These are phyloP conservation scores for Umbilicus rupestris DNA, from an alignment of 164 flowering plant genomes.

Conservation along the genomic window DNA sequence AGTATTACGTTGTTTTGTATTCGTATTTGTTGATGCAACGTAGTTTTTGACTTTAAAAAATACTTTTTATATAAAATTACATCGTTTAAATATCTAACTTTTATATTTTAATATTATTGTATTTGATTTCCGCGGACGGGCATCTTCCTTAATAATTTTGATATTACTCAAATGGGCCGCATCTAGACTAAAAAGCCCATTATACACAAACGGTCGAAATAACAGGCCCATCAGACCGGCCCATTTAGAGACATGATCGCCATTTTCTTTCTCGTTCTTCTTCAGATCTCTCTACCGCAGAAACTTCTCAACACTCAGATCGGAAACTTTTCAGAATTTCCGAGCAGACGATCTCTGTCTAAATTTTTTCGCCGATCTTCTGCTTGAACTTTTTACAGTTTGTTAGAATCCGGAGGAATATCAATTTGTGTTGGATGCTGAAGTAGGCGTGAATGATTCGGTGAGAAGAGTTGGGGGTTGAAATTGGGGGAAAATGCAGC, in stretches of 20 bases:
- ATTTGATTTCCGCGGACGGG: not conserved
- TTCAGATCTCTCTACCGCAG: conserved; percentile 4
- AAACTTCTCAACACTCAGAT: conserved; percentile 6
- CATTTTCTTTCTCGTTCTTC: not conserved
- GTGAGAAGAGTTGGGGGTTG: not conserved
- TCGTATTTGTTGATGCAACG: too few relatives aligned
- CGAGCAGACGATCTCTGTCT: not conserved
- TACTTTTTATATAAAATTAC: too few relatives aligned
- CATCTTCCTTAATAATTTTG: too few relatives aligned
- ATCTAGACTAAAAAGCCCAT: not conserved
- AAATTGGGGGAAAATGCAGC: conserved; percentile 49
- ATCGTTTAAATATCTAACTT: too few relatives aligned
- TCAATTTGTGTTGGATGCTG: not conserved
- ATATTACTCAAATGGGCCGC: not conserved
- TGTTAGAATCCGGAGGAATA: not conserved
- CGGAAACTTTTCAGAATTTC: conserved; percentile 5
- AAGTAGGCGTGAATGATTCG: not conserved
- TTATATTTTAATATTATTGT: too few relatives aligned
- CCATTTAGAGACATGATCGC: not conserved
- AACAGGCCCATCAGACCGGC: not conserved
- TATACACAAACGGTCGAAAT: not conserved
- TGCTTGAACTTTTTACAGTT: not conserved
- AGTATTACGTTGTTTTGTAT: too few relatives aligned
- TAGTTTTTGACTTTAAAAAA: too few relatives aligned
- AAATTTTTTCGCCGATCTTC: not conserved